Conservation (phyloP, 164 flowering plant species). For the Amborella trichopoda region DNA sequence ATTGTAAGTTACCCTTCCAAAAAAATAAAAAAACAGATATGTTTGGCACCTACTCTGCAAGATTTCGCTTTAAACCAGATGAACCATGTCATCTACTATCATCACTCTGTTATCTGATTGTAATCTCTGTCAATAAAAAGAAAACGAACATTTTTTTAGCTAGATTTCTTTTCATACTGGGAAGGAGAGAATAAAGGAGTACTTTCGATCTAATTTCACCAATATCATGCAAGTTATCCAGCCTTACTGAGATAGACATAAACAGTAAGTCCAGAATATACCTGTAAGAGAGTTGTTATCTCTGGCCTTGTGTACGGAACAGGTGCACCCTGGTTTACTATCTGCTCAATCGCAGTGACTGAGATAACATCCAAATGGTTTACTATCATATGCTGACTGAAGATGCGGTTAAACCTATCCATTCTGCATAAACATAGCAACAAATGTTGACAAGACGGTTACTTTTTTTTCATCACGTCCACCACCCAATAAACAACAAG, state of each 20-base stretch:
- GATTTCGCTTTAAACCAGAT: slow-evolving; percentile 62
- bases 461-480: neutral
- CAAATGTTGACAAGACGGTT: neutral
- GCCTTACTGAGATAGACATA: neutral
- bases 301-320: slow-evolving; percentile 47
- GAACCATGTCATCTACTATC: slow-evolving; percentile 50
- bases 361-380: slow-evolving; percentile 61
- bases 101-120: slow-evolving; percentile 61
- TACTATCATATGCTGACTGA: slow-evolving; percentile 67
- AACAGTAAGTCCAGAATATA: slow-evolving; percentile 7
- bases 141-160: neutral
- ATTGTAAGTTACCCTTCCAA: too few species aligned
- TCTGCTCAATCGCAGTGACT: slow-evolving; percentile 54
- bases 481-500: neutral
- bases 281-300: slow-evolving; percentile 60
- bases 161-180: neutral
- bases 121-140: slow-evolving; percentile 36
- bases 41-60: too few species aligned
- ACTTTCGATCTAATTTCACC: neutral
- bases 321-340: slow-evolving; percentile 43
- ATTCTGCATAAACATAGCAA: slow-evolving; percentile 30
- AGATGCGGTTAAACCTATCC: slow-evolving; percentile 54
- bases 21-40: too few species aligned
- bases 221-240: neutral
- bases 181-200: neutral